Percentiles rank a stretch among this genome's conserved stretches.
These are phyloP conservation scores for Auriscalpium orientale DNA, from an alignment of 768 basidiomycete species.

Conservation along the genomic window DNA sequence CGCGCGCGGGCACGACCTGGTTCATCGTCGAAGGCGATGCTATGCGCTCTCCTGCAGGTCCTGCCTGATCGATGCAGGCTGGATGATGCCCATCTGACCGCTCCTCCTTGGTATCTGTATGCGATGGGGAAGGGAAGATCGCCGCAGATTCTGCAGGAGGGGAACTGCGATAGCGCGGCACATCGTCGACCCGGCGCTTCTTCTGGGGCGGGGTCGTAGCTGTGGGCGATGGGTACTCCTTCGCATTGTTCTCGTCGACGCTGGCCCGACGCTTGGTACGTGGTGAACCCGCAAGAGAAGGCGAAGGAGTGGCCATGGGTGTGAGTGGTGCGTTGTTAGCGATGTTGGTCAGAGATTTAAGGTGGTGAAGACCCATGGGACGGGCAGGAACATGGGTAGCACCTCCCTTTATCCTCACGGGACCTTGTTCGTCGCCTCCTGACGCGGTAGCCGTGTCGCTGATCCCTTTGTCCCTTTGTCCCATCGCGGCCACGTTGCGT, in stretches of 20 bases:
- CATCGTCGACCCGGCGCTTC: neutral
- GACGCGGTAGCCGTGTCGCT: neutral
- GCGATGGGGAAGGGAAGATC: too few relatives aligned
- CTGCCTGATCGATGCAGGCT: too few relatives aligned
- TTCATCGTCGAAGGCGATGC: too few relatives aligned
- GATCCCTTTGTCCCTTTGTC: neutral
- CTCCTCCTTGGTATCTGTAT: too few relatives aligned
- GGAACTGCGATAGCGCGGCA: neutral
- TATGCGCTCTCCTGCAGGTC: too few relatives aligned
- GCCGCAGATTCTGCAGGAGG: too few relatives aligned
- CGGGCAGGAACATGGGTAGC: neutral
- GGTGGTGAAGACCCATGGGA: neutral
- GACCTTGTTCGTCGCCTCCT: neutral
- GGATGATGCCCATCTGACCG: too few relatives aligned
- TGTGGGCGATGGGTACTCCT: neutral
- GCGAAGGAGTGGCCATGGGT: neutral
- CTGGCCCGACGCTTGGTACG: neutral
- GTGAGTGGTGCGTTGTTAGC: neutral
- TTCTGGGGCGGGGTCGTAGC: neutral
- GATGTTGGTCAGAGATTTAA: neutral
- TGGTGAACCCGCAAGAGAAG: neutral
- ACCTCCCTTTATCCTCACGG: neutral
- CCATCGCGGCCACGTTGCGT: neutral
- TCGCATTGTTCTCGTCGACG: neutral
- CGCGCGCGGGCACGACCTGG: too few relatives aligned